Evolutionary conservation across 2,329 filamentous ascomycete species (phyloP).

Genomic region (Colletotrichum sansevieriae): DNA sequence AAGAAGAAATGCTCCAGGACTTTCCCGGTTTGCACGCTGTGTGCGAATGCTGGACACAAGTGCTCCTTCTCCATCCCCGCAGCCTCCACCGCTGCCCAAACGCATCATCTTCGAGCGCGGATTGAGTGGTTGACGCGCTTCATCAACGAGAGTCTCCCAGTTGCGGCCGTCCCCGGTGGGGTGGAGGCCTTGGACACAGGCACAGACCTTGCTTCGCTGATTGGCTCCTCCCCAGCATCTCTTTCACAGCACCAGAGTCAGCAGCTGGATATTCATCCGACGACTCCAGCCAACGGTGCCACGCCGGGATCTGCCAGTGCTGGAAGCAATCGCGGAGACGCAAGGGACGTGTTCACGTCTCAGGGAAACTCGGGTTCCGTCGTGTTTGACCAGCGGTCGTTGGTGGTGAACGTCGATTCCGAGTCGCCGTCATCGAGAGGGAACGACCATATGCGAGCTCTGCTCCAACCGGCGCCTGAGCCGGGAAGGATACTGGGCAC

Average conservation of each 20-base stretch:
- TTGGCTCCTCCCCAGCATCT: conserved; percentile 33
- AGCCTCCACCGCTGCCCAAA: conserved; percentile 50
- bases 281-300: conserved; percentile 29
- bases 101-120: conserved; percentile 54
- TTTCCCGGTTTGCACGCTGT: conserved; percentile 55
- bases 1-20: conserved; percentile 61
- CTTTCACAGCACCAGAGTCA: neutral
- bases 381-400: conserved; percentile 22
- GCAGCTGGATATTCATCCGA: conserved; percentile 19
- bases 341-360: conserved; percentile 8
- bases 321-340: conserved; percentile 26
- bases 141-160: conserved; percentile 51
- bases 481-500: conserved; percentile 30
- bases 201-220: conserved; percentile 45
- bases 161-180: conserved; percentile 46
- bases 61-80: conserved; percentile 53
- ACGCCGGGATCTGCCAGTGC: conserved; percentile 32
- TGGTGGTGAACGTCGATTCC: conserved; percentile 27
- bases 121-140: conserved; percentile 56
- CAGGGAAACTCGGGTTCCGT: conserved; percentile 1
- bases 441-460: conserved; percentile 28
- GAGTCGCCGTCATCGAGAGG: conserved; percentile 29
- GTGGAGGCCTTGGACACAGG: conserved; percentile 55
- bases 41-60: conserved; percentile 53
- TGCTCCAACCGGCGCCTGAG: conserved; percentile 31